Evolutionary conservation across 441 rosid genomes (phyloP).

Genomic region (Pelargonium citronellum): DNA sequence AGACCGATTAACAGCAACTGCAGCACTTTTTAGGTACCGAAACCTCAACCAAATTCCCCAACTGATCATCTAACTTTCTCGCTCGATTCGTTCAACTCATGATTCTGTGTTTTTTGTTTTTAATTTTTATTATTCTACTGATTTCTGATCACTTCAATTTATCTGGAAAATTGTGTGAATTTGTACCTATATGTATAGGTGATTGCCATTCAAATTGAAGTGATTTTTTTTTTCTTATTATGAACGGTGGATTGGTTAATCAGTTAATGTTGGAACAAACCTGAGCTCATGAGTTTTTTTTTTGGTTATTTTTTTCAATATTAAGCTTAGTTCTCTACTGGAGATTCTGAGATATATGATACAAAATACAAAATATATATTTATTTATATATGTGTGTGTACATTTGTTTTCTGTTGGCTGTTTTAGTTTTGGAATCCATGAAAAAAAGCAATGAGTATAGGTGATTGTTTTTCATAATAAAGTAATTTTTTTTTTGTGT

Average conservation of each 20-base stretch:
- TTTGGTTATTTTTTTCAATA: background rate
- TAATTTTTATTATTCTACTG: background rate
- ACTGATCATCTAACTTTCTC: constrained; percentile 4
- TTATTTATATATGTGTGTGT: background rate
- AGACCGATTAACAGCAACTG: constrained; percentile 10
- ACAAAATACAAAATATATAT: background rate
- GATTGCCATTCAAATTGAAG: background rate
- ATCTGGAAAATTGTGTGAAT: background rate
- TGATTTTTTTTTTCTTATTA: background rate
- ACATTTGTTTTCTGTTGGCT: background rate
- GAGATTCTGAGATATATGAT: background rate
- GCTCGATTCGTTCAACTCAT: background rate
- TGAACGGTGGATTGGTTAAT: background rate
- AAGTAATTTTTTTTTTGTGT: background rate
- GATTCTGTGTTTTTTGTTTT: background rate
- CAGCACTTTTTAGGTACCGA: background rate
- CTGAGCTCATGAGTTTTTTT: background rate
- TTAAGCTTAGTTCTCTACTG: background rate
- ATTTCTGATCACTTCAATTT: constrained; percentile 4
- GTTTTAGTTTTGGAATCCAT: no score
- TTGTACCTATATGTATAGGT: background rate
- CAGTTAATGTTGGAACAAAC: background rate
- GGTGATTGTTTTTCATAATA: background rate
- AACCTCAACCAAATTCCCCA: background rate
- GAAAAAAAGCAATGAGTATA: background rate